Evolutionary conservation across 768 basidiomycete species (phyloP).

Genomic region (Lentinula boryana): DNA sequence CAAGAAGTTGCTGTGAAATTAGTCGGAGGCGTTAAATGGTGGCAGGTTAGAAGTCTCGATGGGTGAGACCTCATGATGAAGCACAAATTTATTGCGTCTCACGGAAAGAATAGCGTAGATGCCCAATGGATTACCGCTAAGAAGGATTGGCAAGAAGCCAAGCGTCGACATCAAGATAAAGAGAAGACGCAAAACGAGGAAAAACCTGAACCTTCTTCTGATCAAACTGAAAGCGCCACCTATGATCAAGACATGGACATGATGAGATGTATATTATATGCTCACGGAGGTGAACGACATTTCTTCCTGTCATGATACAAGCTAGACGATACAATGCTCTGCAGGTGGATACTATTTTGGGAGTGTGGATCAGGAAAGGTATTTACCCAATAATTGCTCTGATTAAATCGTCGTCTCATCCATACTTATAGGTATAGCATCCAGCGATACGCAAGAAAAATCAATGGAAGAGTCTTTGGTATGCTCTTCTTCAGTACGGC

Average conservation of each 20-base stretch:
- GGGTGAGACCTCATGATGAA: constrained; percentile 44
- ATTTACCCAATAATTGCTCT: neutral
- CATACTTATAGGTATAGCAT: constrained; percentile 52
- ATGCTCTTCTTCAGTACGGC: constrained; percentile 12
- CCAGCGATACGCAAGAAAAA: constrained; percentile 85
- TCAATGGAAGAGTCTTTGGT: constrained; percentile 86
- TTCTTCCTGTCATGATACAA: neutral
- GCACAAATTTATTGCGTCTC: constrained; percentile 6
- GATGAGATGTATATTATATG: constrained; percentile 78
- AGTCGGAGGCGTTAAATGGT: constrained; percentile 93
- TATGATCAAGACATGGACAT: constrained; percentile 75
- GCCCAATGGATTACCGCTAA: constrained; percentile 85
- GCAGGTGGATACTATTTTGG: constrained; percentile 82
- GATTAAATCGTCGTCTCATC: neutral
- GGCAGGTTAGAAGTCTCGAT: constrained; percentile 85
- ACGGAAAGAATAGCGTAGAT: constrained; percentile 50
- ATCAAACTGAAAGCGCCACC: constrained; percentile 19
- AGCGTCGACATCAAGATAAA: constrained; percentile 47
- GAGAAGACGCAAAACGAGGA: constrained; percentile 24
- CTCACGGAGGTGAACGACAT: constrained; percentile 58
- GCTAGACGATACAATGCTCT: constrained; percentile 5
- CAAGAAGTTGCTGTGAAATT: constrained; percentile 61
- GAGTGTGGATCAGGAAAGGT: constrained; percentile 75
- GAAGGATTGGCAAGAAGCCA: constrained; percentile 75
- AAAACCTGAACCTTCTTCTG: constrained; percentile 6